Evolutionary conservation across 2,329 filamentous ascomycete genomes (phyloP).

Genomic region (Pseudocercospora ulei): DNA sequence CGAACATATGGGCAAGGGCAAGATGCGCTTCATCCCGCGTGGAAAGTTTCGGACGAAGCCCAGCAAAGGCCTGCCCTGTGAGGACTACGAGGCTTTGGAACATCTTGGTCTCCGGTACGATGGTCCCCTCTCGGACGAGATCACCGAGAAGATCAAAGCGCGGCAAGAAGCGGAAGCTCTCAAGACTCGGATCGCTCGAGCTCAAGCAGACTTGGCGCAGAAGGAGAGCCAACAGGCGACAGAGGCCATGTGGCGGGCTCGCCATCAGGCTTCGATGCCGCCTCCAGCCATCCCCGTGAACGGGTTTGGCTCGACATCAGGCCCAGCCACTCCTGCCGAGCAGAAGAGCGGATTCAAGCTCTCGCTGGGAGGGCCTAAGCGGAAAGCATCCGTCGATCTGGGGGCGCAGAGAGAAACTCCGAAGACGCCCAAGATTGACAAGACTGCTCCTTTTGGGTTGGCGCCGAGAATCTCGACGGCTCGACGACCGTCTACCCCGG

Average conservation of each 20-base stretch:
- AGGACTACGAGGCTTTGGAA: constrained; percentile 29
- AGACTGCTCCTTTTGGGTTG: constrained; percentile 18
- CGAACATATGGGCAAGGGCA: constrained; percentile 45
- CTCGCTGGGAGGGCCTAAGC: constrained; percentile 24
- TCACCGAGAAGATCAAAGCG: constrained; percentile 11
- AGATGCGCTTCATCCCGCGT: constrained; percentile 31
- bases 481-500: constrained; percentile 7
- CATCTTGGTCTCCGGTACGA: constrained; percentile 29
- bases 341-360: constrained; percentile 28
- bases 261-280: constrained; percentile 12
- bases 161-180: constrained; percentile 11
- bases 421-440: constrained; percentile 26
- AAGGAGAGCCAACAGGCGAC: constrained; percentile 12
- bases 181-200: constrained; percentile 14
- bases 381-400: constrained; percentile 25
- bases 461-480: constrained; percentile 10
- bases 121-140: constrained; percentile 25
- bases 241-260: constrained; percentile 11
- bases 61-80: constrained; percentile 24
- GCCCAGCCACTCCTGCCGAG: constrained; percentile 14
- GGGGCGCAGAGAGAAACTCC: constrained; percentile 23
- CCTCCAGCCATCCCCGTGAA: constrained; percentile 12
- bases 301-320: background rate
- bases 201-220: constrained; percentile 8
- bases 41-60: constrained; percentile 27